phyloP scores from a whole-genome alignment of 2,329 filamentous ascomycete genomes.

The Coleophoma crateriformis region DNA sequence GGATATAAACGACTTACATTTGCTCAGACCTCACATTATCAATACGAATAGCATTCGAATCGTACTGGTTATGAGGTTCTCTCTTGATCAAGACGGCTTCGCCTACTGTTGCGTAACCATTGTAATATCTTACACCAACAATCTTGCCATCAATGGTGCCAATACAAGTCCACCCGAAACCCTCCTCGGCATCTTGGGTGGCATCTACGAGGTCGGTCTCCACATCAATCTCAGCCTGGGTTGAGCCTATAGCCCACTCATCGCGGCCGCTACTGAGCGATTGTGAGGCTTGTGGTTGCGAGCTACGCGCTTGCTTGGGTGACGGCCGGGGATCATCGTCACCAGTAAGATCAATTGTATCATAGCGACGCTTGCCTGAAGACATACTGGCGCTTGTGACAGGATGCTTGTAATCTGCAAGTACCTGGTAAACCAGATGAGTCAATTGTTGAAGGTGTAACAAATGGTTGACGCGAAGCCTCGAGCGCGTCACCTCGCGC shows the following conservation, averaged over 20 bases:
- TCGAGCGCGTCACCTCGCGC: too few species aligned
- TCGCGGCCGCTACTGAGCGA: constrained; percentile 8
- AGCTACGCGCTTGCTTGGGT: constrained; percentile 21
- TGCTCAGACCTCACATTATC: constrained; percentile 70
- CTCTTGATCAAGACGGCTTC: constrained; percentile 58
- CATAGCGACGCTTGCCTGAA: constrained; percentile 30
- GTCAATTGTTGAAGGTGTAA: too few species aligned
- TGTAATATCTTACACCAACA: constrained; percentile 52
- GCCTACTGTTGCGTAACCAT: constrained; percentile 53
- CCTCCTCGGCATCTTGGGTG: constrained; percentile 24
- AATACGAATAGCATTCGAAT: constrained; percentile 71
- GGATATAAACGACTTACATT: constrained; percentile 34
- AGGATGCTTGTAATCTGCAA: background rate
- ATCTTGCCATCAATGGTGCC: constrained; percentile 37
- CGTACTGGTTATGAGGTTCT: constrained; percentile 65
- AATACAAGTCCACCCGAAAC: constrained; percentile 20
- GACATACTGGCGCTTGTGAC: constrained; percentile 2
- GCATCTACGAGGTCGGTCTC: constrained; percentile 23
- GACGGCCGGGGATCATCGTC: constrained; percentile 23
- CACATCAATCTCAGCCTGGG: constrained; percentile 9
- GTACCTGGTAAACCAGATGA: too few species aligned
- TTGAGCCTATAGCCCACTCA: constrained; percentile 4
- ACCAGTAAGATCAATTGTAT: constrained; percentile 36
- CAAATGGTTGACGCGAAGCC: too few species aligned
- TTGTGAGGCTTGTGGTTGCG: constrained; percentile 15